Evolutionary conservation across 164 flowering plant species (phyloP), one percentile per base, ranked within the genome.

Genomic region (Platanus orientalis): DNA sequence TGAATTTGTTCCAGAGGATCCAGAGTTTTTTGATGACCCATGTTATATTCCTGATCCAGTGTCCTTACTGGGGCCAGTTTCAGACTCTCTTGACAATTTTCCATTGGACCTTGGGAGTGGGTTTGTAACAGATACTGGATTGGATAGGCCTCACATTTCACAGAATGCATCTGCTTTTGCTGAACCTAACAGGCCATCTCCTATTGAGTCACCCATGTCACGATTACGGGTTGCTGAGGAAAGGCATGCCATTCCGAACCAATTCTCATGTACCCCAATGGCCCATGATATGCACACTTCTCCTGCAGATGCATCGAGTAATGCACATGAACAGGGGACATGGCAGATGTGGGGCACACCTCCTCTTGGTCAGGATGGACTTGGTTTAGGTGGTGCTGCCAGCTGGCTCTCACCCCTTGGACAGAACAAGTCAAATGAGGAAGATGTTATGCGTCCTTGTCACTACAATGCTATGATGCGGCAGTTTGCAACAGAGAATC

Each of bases 271-370:
- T 67, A 74, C 78, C 20, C 76, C 84, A 6, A 80, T 62, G 69
- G 64, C 73, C 24, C 87, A 71, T 60, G 87, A 81, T 63, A 28
- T 66, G 68, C 71, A 73, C 9, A 19, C 71, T 67, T 61, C 58
- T 17, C 69, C 74, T 40, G 48, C 45, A 27, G 69, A 67, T 69
- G 83, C 73, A 62, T 63, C 76, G 26, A 73, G 63, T 28, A 71
- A 61, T 72, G 44, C 59, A 45, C 60, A 60, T 51, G 65, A 69
- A 57, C 69, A 30, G 2, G 76, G 79, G 23, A 70, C 89, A 25
- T 90, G 95, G 92, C 96, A 90, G 68, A 89, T 90, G 97, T 93
- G 98, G 98, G 81, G 74, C 44, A 74, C 81, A 42, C 71, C 87
- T 71, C 87, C 96, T 58, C 88, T 93, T 73, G 88, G 77, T 71